Evolutionary conservation across 2,329 filamentous ascomycete genomes (phyloP).

Genomic region (Curvularia sp.): DNA sequence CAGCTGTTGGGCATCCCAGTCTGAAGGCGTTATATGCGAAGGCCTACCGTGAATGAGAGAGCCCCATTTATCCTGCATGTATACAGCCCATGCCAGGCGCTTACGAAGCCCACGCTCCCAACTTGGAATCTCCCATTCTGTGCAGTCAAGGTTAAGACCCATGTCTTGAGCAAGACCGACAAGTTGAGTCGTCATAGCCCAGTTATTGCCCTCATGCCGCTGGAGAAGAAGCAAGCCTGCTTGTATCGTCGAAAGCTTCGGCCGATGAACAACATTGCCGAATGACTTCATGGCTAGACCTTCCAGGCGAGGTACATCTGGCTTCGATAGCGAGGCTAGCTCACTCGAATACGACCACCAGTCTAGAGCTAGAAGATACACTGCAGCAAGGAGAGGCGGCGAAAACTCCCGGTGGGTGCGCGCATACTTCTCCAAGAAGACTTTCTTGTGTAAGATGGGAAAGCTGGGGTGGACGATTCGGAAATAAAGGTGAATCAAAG

Average conservation of each 20-base stretch:
- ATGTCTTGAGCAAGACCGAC: slow-evolving; percentile 52
- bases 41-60: slow-evolving; percentile 65
- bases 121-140: slow-evolving; percentile 66
- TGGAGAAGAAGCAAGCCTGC: slow-evolving; percentile 51
- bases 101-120: slow-evolving; percentile 70
- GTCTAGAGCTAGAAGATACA: slow-evolving; percentile 68
- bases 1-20: slow-evolving; percentile 63
- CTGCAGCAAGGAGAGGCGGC: slow-evolving; percentile 65
- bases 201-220: slow-evolving; percentile 44
- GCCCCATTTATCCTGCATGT: slow-evolving; percentile 71
- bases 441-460: slow-evolving; percentile 66
- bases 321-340: slow-evolving; percentile 56
- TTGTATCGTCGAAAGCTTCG: slow-evolving; percentile 53
- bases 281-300: slow-evolving; percentile 49
- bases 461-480: slow-evolving; percentile 66
- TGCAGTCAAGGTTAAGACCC: slow-evolving; percentile 63
- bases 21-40: slow-evolving; percentile 60
- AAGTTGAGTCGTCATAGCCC: slow-evolving; percentile 47
- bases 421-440: slow-evolving; percentile 68
- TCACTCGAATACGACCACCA: slow-evolving; percentile 67
- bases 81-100: slow-evolving; percentile 69
- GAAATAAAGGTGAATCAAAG: slow-evolving; percentile 78
- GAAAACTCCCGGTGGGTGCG: slow-evolving; percentile 66
- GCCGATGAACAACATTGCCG: slow-evolving; percentile 48
- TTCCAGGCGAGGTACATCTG: slow-evolving; percentile 49